Evolutionary conservation across 163 green algal species (phyloP).

Genomic region (Scenedesmus sp.): DNA sequence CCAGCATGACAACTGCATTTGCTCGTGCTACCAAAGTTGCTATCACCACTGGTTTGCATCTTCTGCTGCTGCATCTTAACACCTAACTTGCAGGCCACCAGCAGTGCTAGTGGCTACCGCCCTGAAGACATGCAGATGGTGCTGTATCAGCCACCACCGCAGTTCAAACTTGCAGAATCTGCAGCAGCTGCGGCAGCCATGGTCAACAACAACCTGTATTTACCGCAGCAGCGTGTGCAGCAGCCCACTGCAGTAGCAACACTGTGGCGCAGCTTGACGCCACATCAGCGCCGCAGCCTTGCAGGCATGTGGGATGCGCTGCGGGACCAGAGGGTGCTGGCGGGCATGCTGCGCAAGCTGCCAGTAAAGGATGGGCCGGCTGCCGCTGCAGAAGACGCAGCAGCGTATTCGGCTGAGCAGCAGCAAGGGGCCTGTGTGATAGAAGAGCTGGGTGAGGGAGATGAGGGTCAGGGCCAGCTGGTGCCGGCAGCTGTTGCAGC

Average conservation of each 20-base stretch:
- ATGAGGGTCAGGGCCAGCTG: background rate
- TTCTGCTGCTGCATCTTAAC: background rate
- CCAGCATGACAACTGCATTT: too few relatives aligned
- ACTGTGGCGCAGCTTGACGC: slow-evolving; percentile 18
- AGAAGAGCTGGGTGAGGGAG: background rate
- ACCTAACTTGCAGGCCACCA: background rate
- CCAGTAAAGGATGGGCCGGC: background rate
- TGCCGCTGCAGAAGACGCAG: background rate
- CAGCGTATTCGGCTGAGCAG: background rate
- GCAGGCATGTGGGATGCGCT: slow-evolving; percentile 8
- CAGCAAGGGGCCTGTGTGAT: background rate
- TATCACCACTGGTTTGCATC: background rate
- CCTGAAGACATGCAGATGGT: background rate
- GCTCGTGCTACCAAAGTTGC: background rate
- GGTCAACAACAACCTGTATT: background rate
- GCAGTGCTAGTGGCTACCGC: background rate
- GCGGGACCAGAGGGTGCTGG: background rate
- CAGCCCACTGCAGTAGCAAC: background rate
- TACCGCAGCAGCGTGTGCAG: background rate
- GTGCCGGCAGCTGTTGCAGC: background rate
- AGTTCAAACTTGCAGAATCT: background rate
- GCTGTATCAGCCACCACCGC: background rate
- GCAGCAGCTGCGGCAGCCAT: background rate
- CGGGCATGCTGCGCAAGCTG: slow-evolving; percentile 9
- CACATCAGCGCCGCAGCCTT: background rate